phyloP scores from a whole-genome alignment of 2,329 filamentous ascomycete genomes.

The Orbilia oligospora region DNA sequence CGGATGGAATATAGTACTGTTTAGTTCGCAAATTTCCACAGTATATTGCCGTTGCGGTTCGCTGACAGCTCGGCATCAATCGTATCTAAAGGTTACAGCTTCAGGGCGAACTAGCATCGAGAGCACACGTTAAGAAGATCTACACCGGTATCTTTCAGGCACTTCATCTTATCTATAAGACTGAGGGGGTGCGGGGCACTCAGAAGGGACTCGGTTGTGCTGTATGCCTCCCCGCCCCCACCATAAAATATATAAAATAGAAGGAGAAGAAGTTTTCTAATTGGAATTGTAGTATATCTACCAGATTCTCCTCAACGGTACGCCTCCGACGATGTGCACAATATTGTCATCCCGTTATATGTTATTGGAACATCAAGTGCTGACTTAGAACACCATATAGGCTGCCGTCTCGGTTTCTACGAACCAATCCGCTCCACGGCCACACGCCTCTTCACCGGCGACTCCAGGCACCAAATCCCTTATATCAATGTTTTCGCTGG shows the following conservation, averaged over 20 bases:
- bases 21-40: background rate
- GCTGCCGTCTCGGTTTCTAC: constrained; percentile 96
- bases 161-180: constrained; percentile 87
- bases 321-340: background rate
- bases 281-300: constrained; percentile 79
- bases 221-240: constrained; percentile 67
- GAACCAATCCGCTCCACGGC: constrained; percentile 86
- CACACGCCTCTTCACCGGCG: constrained; percentile 78
- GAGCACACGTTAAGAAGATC: constrained; percentile 85
- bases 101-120: constrained; percentile 93
- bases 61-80: constrained; percentile 41
- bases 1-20: background rate
- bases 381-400: background rate
- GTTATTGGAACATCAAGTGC: background rate
- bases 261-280: too few species aligned
- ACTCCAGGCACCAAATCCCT: constrained; percentile 83
- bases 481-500: constrained; percentile 95
- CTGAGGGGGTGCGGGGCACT: constrained; percentile 88
- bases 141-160: constrained; percentile 94
- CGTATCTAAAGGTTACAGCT: constrained; percentile 80
- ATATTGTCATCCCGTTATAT: background rate
- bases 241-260: background rate
- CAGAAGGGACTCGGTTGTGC: constrained; percentile 92
- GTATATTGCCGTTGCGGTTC: background rate
- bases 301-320: constrained; percentile 89